Base-by-base conservation (phyloP, 2,329 filamentous ascomycete genomes). In the Alternaria dauci region DNA sequence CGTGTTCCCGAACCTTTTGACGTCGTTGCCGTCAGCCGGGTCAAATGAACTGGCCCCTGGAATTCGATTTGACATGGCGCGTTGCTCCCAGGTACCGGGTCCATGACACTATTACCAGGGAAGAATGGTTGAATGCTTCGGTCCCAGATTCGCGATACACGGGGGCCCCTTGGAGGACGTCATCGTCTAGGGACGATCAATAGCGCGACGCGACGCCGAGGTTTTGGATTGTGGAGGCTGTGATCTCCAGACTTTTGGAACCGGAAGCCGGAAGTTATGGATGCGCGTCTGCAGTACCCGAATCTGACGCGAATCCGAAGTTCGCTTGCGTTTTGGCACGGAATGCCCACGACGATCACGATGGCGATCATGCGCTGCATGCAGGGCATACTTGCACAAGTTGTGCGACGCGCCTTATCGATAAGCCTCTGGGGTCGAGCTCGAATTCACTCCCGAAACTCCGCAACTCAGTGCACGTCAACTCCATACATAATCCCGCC, bases 131-230 rank as follows among this genome's bases (percentile, higher is more conserved):
- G 41, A 57, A 57, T 42, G 28, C 52, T 52, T 41, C 47, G 47
- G 52, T 57, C 46, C 53, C 53, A 60, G 53, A 60, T 57, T 60
- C 32, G 47, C 41, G 58, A 52, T 46, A 57, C 44, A 60, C 52
- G 30, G 25, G 41, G 50, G 20, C 39, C 46, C 53, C 25, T 47
- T 43, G 46, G n/a, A 52, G 28, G 30, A 60, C 58, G 57, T 56
- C 58, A 57, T 46, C 20, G 34, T 23, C 32, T 32, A 44, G 46
- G 42, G 34, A 26, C 26, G 30, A 41, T 50, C 36, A 50, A 32
- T 55, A 59, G 56, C 52, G 56, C 52, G 36, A 36, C 36, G 16
- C 43, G 42, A 58, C 26, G 44, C 36, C 50, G 25, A 38, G 26
- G 28, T 47, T 34, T 43, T 20, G 43, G 25, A 20, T 16, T 26